These are phyloP conservation scores for Cladophialophora carrionii DNA, from an alignment of 2,329 filamentous ascomycete genomes.

Conservation along the genomic window DNA sequence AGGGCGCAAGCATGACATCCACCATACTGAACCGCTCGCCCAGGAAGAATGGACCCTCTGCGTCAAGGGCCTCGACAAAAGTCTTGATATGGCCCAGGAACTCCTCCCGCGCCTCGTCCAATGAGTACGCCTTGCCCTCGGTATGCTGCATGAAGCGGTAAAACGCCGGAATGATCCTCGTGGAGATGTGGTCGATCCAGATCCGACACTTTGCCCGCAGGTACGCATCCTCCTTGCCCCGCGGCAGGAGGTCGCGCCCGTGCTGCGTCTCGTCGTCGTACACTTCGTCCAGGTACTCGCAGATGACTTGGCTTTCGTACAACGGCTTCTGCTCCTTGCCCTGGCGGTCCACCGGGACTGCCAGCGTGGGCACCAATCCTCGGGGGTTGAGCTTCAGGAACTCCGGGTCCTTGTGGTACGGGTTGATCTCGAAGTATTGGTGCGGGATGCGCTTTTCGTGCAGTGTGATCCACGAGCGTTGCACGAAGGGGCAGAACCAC, in stretches of 20 bases:
- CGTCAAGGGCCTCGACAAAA: constrained; percentile 65
- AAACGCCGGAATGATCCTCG: constrained; percentile 68
- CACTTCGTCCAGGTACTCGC: constrained; percentile 76
- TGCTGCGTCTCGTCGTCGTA: constrained; percentile 54
- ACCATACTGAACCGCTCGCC: constrained; percentile 67
- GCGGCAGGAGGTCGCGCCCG: constrained; percentile 59
- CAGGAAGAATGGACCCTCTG: constrained; percentile 66
- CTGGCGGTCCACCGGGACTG: constrained; percentile 41
- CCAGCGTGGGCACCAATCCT: constrained; percentile 73
- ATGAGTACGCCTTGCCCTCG: constrained; percentile 46
- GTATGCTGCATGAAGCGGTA: constrained; percentile 63
- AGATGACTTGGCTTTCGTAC: constrained; percentile 72
- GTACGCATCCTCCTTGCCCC: constrained; percentile 59
- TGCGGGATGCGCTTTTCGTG: constrained; percentile 75
- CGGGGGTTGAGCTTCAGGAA: constrained; percentile 75
- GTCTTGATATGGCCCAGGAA: constrained; percentile 63
- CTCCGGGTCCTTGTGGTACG: constrained; percentile 71
- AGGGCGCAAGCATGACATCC: constrained; percentile 72
- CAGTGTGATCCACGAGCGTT: constrained; percentile 74
- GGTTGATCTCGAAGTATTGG: constrained; percentile 77
- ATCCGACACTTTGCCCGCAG: constrained; percentile 67
- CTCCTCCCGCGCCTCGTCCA: constrained; percentile 60
- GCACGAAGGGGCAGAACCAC: constrained; percentile 71
- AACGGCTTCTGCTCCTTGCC: constrained; percentile 57
- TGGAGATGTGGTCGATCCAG: constrained; percentile 74